Evolutionary conservation across 306 rosid genomes (phyloP).

Genomic region (Benincasa hispida): DNA sequence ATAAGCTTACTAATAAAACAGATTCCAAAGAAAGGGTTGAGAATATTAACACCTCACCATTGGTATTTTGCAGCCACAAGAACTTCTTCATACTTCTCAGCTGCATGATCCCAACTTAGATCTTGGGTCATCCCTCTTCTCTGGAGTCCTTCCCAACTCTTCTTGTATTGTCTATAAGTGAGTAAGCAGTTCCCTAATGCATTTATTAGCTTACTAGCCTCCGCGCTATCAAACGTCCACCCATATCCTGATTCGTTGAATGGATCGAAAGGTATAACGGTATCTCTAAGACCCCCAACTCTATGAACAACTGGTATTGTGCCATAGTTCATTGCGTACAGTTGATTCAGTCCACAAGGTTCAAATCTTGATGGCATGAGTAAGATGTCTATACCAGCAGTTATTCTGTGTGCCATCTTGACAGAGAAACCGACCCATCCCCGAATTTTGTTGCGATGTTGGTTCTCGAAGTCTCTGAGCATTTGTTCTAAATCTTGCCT

Average conservation of each 20-base stretch:
- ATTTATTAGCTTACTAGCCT: conserved; percentile 39
- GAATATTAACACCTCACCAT: conserved; percentile 30
- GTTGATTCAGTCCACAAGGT: conserved; percentile 94
- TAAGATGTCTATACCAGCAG: conserved; percentile 76
- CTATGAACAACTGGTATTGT: conserved; percentile 91
- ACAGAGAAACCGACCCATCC: conserved; percentile 96
- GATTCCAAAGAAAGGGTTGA: background rate
- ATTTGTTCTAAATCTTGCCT: conserved; percentile 69
- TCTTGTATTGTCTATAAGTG: conserved; percentile 57
- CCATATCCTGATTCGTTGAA: conserved; percentile 67
- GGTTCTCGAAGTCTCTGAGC: conserved; percentile 43
- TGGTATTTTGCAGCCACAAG: conserved; percentile 86
- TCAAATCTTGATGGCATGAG: conserved; percentile 98
- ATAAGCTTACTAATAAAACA: background rate
- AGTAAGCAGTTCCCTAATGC: conserved; percentile 66
- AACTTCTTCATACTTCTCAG: conserved; percentile 80
- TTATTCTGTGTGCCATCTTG: conserved; percentile 77
- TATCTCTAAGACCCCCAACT: conserved; percentile 86
- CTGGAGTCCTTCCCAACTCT: conserved; percentile 96
- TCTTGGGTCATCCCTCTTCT: conserved; percentile 82
- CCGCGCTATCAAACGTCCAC: conserved; percentile 85
- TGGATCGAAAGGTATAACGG: conserved; percentile 68
- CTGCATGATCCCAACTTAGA: conserved; percentile 91
- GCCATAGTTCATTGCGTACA: conserved; percentile 87
- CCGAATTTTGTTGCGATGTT: conserved; percentile 40